A percentile compares a stretch with the other conserved stretches of the same genome.
Evolutionary conservation across 163 green algal genomes (phyloP).

Genomic region (Prototheca wickerhamii): DNA sequence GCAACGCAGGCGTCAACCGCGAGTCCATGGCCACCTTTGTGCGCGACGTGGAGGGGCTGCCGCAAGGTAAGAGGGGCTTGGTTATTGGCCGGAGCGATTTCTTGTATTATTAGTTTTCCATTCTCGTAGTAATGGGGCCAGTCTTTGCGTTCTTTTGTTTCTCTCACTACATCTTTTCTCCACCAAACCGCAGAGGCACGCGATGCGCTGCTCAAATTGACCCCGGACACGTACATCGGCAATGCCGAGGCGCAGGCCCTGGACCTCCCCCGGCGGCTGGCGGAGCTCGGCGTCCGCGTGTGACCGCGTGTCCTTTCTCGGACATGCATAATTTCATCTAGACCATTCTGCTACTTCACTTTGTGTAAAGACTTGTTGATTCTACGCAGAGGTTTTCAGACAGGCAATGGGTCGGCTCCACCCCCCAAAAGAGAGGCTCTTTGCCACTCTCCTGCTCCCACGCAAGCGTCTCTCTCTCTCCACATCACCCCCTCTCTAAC

Average conservation of each 20-base stretch:
- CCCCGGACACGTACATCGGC: conserved; percentile 80
- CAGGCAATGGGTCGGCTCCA: too few relatives aligned
- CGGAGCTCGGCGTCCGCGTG: conserved; percentile 2
- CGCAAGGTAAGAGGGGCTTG: conserved; percentile 11
- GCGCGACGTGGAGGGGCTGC: conserved; percentile 60
- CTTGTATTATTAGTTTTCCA: background rate
- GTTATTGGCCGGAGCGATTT: background rate
- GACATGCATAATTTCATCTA: too few relatives aligned
- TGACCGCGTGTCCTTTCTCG: too few relatives aligned
- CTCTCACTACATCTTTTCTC: too few relatives aligned
- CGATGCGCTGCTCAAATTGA: conserved; percentile 58
- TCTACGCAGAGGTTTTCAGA: too few relatives aligned
- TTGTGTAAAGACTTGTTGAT: too few relatives aligned
- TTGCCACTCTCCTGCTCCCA: too few relatives aligned
- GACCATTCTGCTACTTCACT: too few relatives aligned
- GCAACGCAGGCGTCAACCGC: conserved; percentile 60
- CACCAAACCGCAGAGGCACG: conserved; percentile 35
- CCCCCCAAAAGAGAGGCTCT: too few relatives aligned
- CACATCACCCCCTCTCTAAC: too few relatives aligned
- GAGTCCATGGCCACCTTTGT: conserved; percentile 67
- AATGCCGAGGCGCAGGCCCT: conserved; percentile 72
- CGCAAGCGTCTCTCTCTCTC: too few relatives aligned
- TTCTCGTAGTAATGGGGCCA: background rate
- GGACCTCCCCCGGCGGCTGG: conserved; percentile 13
- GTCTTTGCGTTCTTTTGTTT: background rate